Percentiles rank a stretch among this genome's conserved stretches.
Conservation (phyloP, 768 basidiomycete genomes). For the Kwoniella botswanensis region DNA sequence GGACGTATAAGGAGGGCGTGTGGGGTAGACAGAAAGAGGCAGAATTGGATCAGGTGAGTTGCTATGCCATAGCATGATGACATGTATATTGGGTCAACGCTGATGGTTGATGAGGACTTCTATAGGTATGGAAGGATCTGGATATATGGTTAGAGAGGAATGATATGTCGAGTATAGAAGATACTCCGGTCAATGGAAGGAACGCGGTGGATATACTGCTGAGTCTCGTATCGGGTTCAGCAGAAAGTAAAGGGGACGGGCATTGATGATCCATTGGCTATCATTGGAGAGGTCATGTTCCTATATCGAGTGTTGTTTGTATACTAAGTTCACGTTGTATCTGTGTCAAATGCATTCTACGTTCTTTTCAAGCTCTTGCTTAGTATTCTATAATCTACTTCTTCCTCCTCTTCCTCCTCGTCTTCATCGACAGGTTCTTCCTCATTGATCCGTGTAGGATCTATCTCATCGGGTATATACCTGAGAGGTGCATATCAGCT, state of each 20-base stretch:
- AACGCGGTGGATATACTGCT: constrained; percentile 8
- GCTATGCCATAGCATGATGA: background rate
- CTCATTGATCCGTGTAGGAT: constrained; percentile 41
- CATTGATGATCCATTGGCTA: background rate
- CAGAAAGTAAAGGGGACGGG: background rate
- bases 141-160: constrained; percentile 21
- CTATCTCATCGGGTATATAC: constrained; percentile 47
- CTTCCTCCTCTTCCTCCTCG: constrained; percentile 16
- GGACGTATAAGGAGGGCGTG: constrained; percentile 41
- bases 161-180: constrained; percentile 1
- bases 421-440: constrained; percentile 25
- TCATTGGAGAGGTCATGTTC: too few species aligned
- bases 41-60: constrained; percentile 25
- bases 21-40: constrained; percentile 24
- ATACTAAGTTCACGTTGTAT: background rate
- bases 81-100: background rate
- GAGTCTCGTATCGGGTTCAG: background rate
- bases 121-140: constrained; percentile 17
- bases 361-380: constrained; percentile 25
- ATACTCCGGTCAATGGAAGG: constrained; percentile 2
- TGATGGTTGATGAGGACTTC: background rate
- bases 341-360: background rate
- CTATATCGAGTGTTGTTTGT: background rate
- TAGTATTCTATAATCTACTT: constrained; percentile 39
- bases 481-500: constrained; percentile 16